phyloP scores from a whole-genome alignment of 1,139 yeast genomes.

The Pichia sp. region DNA sequence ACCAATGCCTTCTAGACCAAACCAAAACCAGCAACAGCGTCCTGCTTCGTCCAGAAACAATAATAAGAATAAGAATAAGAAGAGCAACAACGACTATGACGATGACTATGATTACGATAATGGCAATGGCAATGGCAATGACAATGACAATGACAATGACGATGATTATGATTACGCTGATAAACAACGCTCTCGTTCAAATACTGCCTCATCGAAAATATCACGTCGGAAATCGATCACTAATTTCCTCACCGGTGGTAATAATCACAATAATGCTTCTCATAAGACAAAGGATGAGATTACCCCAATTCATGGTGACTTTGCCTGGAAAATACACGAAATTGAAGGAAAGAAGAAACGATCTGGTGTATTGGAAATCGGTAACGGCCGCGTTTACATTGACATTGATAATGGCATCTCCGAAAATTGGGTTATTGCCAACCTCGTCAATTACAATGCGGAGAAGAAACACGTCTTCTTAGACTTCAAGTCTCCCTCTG shows the following conservation, averaged over 20 bases:
- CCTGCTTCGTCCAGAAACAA: not conserved
- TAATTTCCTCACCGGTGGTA: conserved; percentile 6
- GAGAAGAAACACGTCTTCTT: conserved; percentile 93
- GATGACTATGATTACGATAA: not conserved
- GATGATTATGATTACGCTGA: not conserved
- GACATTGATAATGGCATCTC: conserved; percentile 38
- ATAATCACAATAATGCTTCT: not conserved
- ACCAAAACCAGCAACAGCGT: not conserved
- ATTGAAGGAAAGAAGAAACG: conserved; percentile 78
- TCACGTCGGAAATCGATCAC: conserved; percentile 13
- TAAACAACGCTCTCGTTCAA: conserved; percentile 15
- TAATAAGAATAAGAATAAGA: not conserved
- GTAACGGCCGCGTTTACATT: conserved; percentile 47
- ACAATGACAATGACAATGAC: not conserved
- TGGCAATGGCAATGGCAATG: not conserved
- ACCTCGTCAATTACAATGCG: conserved; percentile 62
- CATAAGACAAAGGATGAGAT: too few relatives aligned
- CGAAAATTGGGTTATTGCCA: conserved; percentile 67
- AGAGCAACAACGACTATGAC: not conserved
- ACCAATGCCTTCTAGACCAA: conserved; percentile 52
- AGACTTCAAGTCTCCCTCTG: conserved; percentile 74
- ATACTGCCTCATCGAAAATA: conserved; percentile 20
- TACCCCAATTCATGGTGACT: conserved; percentile 23
- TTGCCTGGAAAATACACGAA: conserved; percentile 85
- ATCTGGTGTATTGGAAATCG: conserved; percentile 58